Conservation (phyloP, 1,284 basidiomycete genomes). For the Xerocomus minutiporus region DNA sequence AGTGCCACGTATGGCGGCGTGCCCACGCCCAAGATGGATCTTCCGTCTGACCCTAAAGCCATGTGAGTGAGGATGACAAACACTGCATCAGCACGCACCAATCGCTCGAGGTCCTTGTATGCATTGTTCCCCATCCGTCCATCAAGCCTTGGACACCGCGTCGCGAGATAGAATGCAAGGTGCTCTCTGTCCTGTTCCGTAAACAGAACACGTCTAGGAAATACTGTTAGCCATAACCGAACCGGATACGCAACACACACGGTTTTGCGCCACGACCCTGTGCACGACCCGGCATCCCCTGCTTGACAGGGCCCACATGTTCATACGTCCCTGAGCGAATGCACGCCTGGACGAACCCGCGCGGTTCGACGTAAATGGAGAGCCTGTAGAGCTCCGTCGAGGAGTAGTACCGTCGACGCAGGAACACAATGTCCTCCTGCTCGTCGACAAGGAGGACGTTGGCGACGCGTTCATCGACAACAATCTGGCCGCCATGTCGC, state of each 20-base stretch:
- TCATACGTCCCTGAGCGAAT: slow-evolving; percentile 5
- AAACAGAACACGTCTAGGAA: slow-evolving; percentile 21
- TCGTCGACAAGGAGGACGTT: slow-evolving; percentile 32
- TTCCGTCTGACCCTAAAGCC: slow-evolving; percentile 7
- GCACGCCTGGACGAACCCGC: too few species aligned
- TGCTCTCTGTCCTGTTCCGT: slow-evolving; percentile 23
- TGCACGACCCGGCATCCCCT: slow-evolving; percentile 26
- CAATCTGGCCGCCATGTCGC: slow-evolving; percentile 2
- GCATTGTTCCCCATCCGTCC: slow-evolving; percentile 42
- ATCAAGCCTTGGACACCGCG: slow-evolving; percentile 20
- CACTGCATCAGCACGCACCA: slow-evolving; percentile 25
- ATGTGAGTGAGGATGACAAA: neutral
- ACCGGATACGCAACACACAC: slow-evolving; percentile 8
- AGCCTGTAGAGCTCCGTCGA: slow-evolving; percentile 16
- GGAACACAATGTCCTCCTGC: slow-evolving; percentile 18
- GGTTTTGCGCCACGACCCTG: neutral
- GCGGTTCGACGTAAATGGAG: slow-evolving; percentile 6
- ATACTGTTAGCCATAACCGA: neutral
- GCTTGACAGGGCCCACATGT: slow-evolving; percentile 5
- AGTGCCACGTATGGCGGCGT: slow-evolving; percentile 44
- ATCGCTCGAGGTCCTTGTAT: slow-evolving; percentile 39
- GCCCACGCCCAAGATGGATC: slow-evolving; percentile 42
- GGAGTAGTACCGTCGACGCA: slow-evolving; percentile 27
- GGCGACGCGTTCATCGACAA: slow-evolving; percentile 15
- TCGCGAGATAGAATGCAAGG: slow-evolving; percentile 29